These are phyloP conservation scores for Zarea fungicola DNA, from an alignment of 2,329 filamentous ascomycete genomes.

Conservation along the genomic window DNA sequence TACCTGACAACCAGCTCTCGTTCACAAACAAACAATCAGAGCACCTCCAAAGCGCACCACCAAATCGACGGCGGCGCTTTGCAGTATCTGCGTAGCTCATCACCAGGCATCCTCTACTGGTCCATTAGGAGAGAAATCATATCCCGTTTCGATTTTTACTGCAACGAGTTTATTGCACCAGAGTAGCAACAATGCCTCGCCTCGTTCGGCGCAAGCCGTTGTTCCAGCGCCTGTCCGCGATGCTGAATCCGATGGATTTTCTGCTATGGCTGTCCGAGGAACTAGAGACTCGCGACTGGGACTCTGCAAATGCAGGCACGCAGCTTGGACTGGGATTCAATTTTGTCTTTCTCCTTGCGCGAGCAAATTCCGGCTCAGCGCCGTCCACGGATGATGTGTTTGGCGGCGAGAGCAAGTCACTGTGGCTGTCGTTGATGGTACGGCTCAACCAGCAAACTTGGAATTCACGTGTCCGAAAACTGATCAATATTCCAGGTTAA, in stretches of 20 bases:
- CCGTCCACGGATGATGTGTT: conserved; percentile 75
- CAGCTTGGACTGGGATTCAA: conserved; percentile 74
- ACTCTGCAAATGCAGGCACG: conserved; percentile 71
- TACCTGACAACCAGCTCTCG: conserved; percentile 10
- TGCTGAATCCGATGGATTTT: conserved; percentile 83
- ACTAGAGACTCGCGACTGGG: conserved; percentile 86
- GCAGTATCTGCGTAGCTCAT: neutral
- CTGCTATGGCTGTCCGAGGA: conserved; percentile 89
- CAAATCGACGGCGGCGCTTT: neutral
- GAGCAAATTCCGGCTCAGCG: conserved; percentile 63
- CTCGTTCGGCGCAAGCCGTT: conserved; percentile 79
- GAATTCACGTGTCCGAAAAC: conserved; percentile 11
- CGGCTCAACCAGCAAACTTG: conserved; percentile 23
- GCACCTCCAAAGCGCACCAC: neutral
- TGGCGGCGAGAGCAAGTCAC: conserved; percentile 58
- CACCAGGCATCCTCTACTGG: neutral
- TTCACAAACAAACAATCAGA: conserved; percentile 11
- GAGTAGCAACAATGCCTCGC: conserved; percentile 53
- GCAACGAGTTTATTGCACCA: neutral
- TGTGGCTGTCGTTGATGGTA: conserved; percentile 59
- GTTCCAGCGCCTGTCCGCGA: conserved; percentile 70
- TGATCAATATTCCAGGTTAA: conserved; percentile 49
- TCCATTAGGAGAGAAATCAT: neutral
- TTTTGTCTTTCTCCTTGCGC: conserved; percentile 72
- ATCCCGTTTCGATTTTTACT: neutral